Percentiles rank a stretch among this genome's conserved stretches.
phyloP scores from a whole-genome alignment of 768 basidiomycete genomes.

The Rhodotorula paludigena region DNA sequence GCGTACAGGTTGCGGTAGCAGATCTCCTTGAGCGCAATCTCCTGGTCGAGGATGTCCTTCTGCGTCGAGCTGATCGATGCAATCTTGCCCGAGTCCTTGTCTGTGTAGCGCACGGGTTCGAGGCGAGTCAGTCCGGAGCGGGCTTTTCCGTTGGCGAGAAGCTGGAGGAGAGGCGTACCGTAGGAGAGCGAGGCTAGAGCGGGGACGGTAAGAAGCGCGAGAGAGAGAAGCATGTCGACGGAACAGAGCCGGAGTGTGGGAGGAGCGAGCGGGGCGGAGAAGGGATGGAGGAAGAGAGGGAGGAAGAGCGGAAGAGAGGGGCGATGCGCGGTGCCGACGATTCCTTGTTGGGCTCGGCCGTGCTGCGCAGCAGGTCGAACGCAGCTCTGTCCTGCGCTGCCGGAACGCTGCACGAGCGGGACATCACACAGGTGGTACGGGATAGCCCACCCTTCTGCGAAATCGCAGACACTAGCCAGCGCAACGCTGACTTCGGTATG shows the following conservation, averaged over 20 bases:
- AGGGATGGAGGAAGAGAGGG: not conserved
- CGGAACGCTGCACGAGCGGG: too few relatives aligned
- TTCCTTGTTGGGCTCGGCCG: too few relatives aligned
- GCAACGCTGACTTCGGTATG: too few relatives aligned
- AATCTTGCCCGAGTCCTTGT: not conserved
- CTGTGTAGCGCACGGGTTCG: not conserved
- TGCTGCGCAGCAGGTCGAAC: too few relatives aligned
- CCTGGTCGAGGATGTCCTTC: not conserved
- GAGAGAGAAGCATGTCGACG: not conserved
- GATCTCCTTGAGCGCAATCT: slow-evolving; percentile 5
- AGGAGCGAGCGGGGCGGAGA: not conserved
- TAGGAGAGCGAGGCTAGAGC: not conserved
- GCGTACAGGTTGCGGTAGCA: slow-evolving; percentile 7
- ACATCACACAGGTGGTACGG: too few relatives aligned
- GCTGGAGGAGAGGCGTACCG: not conserved
- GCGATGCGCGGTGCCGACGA: too few relatives aligned
- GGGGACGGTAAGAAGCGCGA: not conserved
- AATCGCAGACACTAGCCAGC: too few relatives aligned
- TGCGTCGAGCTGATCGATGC: too few relatives aligned
- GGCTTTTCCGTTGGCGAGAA: not conserved
- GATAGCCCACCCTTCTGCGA: too few relatives aligned
- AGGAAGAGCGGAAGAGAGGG: too few relatives aligned
- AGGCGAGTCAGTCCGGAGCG: not conserved
- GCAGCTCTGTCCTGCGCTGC: too few relatives aligned
- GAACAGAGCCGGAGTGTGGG: not conserved